These are phyloP conservation scores for Trichoderma gamsii DNA, from an alignment of 495 filamentous ascomycete species.

Conservation along the genomic window DNA sequence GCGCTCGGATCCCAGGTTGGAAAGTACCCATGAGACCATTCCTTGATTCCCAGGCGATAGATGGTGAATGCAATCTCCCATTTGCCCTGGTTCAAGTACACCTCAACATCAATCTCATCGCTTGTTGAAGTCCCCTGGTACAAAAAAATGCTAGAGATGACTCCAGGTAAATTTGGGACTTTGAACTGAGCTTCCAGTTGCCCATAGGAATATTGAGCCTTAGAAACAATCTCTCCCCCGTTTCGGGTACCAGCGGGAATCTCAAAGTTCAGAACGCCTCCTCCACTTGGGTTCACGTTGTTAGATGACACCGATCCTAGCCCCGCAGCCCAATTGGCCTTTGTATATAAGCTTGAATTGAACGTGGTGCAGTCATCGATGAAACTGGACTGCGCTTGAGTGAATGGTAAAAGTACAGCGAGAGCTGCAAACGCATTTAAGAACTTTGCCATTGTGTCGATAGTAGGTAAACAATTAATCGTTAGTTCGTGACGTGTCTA, in stretches of 20 bases:
- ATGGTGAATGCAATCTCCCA: conserved; percentile 4
- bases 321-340: background rate
- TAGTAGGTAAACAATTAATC: background rate
- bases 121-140: conserved; percentile 6
- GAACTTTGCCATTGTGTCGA: background rate
- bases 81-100: background rate
- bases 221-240: conserved; percentile 1
- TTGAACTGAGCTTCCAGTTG: conserved; percentile 4
- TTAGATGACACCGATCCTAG: background rate
- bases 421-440: background rate
- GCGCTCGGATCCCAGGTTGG: background rate
- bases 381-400: background rate
- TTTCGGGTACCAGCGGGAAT: background rate
- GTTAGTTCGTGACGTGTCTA: background rate
- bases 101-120: conserved; percentile 8
- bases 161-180: background rate
- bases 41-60: background rate
- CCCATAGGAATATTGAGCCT: background rate
- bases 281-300: conserved; percentile 5
- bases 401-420: background rate
- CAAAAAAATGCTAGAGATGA: background rate
- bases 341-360: background rate
- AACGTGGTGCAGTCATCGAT: background rate
- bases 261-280: background rate
- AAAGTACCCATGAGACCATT: background rate